These are phyloP conservation scores for Hanseniaspora uvarum DNA, from an alignment of 1,139 yeast genomes.

Conservation along the genomic window DNA sequence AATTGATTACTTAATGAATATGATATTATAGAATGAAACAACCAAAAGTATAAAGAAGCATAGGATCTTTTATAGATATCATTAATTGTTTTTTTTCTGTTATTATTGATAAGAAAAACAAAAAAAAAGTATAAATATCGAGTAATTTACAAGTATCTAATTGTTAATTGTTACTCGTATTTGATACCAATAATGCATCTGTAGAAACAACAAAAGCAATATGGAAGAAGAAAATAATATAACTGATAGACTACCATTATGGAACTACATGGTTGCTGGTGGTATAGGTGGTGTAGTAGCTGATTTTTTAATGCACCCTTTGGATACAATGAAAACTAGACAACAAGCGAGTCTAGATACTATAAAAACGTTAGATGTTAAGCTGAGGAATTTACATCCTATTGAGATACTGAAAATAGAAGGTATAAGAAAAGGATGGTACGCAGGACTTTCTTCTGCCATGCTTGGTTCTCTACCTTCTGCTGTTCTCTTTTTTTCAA, in stretches of 20 bases:
- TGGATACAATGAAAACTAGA: constrained; percentile 91
- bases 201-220: background rate
- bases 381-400: constrained; percentile 15
- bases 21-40: too few species aligned
- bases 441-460: constrained; percentile 89
- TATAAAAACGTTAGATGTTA: constrained; percentile 13
- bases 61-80: too few species aligned
- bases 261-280: constrained; percentile 72
- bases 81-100: background rate
- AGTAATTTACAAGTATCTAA: too few species aligned
- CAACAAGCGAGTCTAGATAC: constrained; percentile 60
- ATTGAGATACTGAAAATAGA: constrained; percentile 60
- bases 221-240: background rate
- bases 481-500: constrained; percentile 82
- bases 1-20: too few species aligned
- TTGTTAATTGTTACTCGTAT: background rate
- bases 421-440: constrained; percentile 74
- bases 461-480: constrained; percentile 86
- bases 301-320: constrained; percentile 85
- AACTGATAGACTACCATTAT: constrained; percentile 34
- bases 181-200: background rate
- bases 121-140: too few species aligned
- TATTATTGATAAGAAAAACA: too few species aligned
- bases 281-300: constrained; percentile 93
- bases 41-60: too few species aligned